phyloP scores from a whole-genome alignment of 257 asterid species.

The Solanum ahanhuiri region DNA sequence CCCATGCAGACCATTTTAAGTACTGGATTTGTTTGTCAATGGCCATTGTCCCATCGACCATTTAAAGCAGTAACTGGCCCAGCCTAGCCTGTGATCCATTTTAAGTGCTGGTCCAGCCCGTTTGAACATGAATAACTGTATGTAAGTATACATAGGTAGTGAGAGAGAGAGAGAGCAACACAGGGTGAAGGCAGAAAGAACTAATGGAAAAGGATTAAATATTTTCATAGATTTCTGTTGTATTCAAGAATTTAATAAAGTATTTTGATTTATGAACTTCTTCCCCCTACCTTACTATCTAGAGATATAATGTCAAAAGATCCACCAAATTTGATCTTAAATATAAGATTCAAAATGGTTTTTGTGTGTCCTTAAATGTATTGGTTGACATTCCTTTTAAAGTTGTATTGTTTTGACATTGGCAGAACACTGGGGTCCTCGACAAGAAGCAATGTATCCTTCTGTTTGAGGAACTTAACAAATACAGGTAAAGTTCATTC shows the following conservation, averaged over 20 bases:
- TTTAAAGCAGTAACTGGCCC: not conserved
- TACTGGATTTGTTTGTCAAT: not conserved
- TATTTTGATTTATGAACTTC: not conserved
- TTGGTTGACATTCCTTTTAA: not conserved
- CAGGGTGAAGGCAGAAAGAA: not conserved
- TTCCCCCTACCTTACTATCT: not conserved
- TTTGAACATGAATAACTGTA: not conserved
- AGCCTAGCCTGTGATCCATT: not conserved
- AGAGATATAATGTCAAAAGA: not conserved
- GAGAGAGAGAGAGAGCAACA: not conserved
- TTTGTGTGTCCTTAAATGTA: not conserved
- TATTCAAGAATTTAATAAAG: not conserved
- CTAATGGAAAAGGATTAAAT: not conserved
- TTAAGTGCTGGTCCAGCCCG: not conserved
- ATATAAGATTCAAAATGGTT: not conserved
- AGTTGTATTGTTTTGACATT: not conserved
- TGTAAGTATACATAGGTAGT: not conserved
- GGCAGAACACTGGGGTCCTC: slow-evolving; percentile 59
- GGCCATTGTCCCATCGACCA: not conserved
- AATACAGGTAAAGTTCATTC: slow-evolving; percentile 57
- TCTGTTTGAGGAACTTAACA: slow-evolving; percentile 88
- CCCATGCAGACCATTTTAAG: not conserved
- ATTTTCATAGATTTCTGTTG: not conserved
- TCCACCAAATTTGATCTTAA: not conserved
- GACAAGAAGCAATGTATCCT: slow-evolving; percentile 75